These are phyloP conservation scores for Botryobasidium botryosum DNA, from an alignment of 768 basidiomycete species.

Conservation along the genomic window DNA sequence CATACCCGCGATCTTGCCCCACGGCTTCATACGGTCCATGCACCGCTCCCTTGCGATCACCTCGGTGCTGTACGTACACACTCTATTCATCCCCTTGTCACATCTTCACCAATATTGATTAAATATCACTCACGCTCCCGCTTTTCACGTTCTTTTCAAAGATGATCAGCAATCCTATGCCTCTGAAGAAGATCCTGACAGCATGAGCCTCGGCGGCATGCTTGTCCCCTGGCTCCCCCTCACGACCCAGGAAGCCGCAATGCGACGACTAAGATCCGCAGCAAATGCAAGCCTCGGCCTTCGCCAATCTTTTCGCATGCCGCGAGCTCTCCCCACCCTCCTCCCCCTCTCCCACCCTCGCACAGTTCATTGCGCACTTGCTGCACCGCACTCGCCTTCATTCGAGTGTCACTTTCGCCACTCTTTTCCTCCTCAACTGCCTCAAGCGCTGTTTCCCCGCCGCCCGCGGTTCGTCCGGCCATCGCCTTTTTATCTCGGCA, in stretches of 20 bases:
- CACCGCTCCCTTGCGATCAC: too few species aligned
- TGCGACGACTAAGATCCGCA: slow-evolving; percentile 66
- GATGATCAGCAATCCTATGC: too few species aligned
- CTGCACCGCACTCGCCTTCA: slow-evolving; percentile 71
- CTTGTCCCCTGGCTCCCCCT: too few species aligned
- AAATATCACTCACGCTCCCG: too few species aligned
- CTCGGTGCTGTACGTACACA: too few species aligned
- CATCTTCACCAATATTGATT: too few species aligned
- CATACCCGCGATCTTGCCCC: too few species aligned
- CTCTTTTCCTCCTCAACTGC: slow-evolving; percentile 59
- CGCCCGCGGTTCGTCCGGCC: slow-evolving; percentile 77
- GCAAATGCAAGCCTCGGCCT: slow-evolving; percentile 56
- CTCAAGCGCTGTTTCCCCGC: slow-evolving; percentile 87
- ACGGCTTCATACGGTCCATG: too few species aligned
- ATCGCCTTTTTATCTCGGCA: slow-evolving; percentile 77
- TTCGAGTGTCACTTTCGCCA: slow-evolving; percentile 44
- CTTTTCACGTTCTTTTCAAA: too few species aligned
- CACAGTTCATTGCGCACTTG: slow-evolving; percentile 74
- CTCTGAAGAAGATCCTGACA: too few species aligned
- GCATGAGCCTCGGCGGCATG: too few species aligned
- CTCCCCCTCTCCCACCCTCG: slow-evolving; percentile 41
- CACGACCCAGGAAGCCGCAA: slow-evolving; percentile 21
- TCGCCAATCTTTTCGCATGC: slow-evolving; percentile 72
- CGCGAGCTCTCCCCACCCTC: slow-evolving; percentile 53
- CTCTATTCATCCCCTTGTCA: too few species aligned